Percentiles rank a stretch among this genome's conserved stretches.
Evolutionary conservation across 1,284 basidiomycete genomes (phyloP).

Genomic region (Anthracocystis setariae): DNA sequence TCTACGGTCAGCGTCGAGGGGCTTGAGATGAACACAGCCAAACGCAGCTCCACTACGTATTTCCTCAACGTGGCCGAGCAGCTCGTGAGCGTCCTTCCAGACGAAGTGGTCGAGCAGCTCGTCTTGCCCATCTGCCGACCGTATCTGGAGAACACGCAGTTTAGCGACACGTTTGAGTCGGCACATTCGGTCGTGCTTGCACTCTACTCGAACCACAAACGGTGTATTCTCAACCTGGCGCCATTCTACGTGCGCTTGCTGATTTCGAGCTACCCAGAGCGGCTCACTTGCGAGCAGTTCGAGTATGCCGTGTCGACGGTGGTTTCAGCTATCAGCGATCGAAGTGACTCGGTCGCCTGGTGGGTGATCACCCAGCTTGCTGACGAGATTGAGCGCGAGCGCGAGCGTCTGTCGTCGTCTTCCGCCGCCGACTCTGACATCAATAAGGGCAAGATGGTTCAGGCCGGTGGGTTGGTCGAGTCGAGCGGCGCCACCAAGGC

Average conservation of each 20-base stretch:
- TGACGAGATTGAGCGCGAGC: slow-evolving; percentile 36
- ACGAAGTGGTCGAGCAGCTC: slow-evolving; percentile 55
- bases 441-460: neutral
- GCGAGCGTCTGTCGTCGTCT: slow-evolving; percentile 11
- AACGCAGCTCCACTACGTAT: slow-evolving; percentile 49
- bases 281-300: slow-evolving; percentile 52
- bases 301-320: slow-evolving; percentile 58
- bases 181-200: slow-evolving; percentile 64
- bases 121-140: slow-evolving; percentile 56
- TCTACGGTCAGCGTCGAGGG: slow-evolving; percentile 2
- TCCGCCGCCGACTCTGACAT: neutral
- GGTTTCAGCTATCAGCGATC: slow-evolving; percentile 54
- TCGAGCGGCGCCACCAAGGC: slow-evolving; percentile 15
- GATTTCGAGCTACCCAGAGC: slow-evolving; percentile 40
- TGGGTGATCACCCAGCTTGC: slow-evolving; percentile 56
- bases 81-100: slow-evolving; percentile 53
- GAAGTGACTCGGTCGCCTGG: slow-evolving; percentile 61
- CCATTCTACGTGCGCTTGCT: slow-evolving; percentile 62
- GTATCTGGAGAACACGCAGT: slow-evolving; percentile 54
- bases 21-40: slow-evolving; percentile 29
- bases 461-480: slow-evolving; percentile 21
- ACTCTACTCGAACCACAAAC: slow-evolving; percentile 50
- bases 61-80: slow-evolving; percentile 64
- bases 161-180: slow-evolving; percentile 64
- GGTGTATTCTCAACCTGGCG: slow-evolving; percentile 49